These are phyloP conservation scores for Monosporozyma siamensis DNA, from an alignment of 805 yeast species.

Conservation along the genomic window DNA sequence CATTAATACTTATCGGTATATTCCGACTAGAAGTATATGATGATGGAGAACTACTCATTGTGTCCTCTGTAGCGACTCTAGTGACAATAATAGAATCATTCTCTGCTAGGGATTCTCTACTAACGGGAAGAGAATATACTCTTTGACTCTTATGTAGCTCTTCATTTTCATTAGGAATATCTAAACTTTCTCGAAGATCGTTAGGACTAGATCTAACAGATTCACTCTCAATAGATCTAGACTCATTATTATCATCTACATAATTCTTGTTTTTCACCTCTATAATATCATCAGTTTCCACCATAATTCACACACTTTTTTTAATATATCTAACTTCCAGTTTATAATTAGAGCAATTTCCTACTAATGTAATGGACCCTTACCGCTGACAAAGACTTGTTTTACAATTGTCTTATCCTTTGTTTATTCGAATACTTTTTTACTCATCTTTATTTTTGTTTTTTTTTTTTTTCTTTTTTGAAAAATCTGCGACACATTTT, in stretches of 20 bases:
- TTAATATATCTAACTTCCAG: no score
- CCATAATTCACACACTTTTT: no score
- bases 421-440: no score
- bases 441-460: no score
- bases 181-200: neutral
- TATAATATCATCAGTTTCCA: neutral
- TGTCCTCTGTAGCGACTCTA: conserved; percentile 10
- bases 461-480: no score
- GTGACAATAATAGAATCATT: conserved; percentile 9
- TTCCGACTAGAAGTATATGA: conserved; percentile 7
- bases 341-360: no score
- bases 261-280: no score
- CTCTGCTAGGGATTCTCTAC: neutral
- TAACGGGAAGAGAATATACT: neutral
- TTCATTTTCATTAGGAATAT: neutral
- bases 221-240: neutral
- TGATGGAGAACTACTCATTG: conserved; percentile 13
- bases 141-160: no score
- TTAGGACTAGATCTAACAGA: neutral
- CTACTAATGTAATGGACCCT: no score
- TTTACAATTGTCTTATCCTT: no score
- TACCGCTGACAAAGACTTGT: no score
- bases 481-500: no score
- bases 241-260: neutral
- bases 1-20: neutral